Evolutionary conservation across 208 protist species (phyloP).

Genomic region (Trypanosoma mega): DNA sequence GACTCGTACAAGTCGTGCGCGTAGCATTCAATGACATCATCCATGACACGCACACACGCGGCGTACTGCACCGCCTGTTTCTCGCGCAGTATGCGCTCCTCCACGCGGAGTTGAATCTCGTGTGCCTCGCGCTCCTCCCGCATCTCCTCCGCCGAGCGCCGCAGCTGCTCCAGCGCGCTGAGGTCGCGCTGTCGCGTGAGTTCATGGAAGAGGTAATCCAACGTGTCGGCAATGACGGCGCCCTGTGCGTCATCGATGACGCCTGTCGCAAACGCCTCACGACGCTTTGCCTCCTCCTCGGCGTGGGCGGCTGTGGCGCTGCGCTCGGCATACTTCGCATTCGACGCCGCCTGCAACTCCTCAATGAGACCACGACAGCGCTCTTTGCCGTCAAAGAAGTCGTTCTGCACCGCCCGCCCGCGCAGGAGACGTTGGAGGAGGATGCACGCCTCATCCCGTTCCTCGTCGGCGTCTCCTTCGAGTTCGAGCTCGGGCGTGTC

Average conservation of each 20-base stretch:
- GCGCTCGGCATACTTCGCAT: constrained; percentile 75
- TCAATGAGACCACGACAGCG: constrained; percentile 90
- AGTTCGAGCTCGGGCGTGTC: constrained; percentile 89
- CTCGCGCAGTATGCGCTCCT: constrained; percentile 67
- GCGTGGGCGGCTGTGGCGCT: constrained; percentile 33
- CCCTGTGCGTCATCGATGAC: constrained; percentile 70
- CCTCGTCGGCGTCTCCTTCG: constrained; percentile 80
- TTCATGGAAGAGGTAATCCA: constrained; percentile 88
- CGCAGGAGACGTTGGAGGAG: constrained; percentile 90
- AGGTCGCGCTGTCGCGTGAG: constrained; percentile 78
- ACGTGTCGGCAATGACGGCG: constrained; percentile 75
- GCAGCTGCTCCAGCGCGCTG: constrained; percentile 44
- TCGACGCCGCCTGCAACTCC: constrained; percentile 89
- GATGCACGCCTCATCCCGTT: constrained; percentile 79
- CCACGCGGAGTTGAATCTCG: constrained; percentile 65
- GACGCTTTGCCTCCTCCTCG: constrained; percentile 38
- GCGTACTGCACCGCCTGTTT: constrained; percentile 72
- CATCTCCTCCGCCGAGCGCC: constrained; percentile 62
- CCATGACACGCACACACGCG: constrained; percentile 55
- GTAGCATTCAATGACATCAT: constrained; percentile 67
- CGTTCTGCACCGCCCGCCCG: constrained; percentile 91
- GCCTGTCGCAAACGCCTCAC: constrained; percentile 49
- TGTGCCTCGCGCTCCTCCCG: constrained; percentile 74
- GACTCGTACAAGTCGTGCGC: constrained; percentile 48
- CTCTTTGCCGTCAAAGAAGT: constrained; percentile 94